Percentiles rank a stretch among this genome's conserved stretches.
These are phyloP conservation scores for Penicillium sclerotigenum DNA, from an alignment of 2,329 filamentous ascomycete species.

Conservation along the genomic window DNA sequence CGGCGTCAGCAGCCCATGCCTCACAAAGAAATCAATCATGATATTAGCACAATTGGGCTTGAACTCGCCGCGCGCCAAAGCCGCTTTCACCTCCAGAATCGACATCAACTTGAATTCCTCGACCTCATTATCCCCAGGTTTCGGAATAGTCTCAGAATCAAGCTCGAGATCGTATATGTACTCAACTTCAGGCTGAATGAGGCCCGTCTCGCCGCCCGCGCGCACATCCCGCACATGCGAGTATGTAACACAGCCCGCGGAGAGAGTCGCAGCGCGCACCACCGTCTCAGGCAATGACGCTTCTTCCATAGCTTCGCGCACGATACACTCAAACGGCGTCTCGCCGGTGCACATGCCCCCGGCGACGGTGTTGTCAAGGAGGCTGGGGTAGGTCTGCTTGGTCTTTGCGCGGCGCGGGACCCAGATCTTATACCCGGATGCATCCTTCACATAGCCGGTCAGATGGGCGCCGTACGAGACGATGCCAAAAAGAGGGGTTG, in stretches of 20 bases:
- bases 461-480: slow-evolving; percentile 79
- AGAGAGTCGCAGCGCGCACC: slow-evolving; percentile 58
- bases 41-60: slow-evolving; percentile 90
- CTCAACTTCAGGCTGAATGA: slow-evolving; percentile 87
- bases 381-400: slow-evolving; percentile 86
- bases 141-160: slow-evolving; percentile 62
- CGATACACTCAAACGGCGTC: slow-evolving; percentile 72
- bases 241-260: slow-evolving; percentile 75
- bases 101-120: slow-evolving; percentile 76
- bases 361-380: slow-evolving; percentile 93
- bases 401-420: slow-evolving; percentile 69
- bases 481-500: slow-evolving; percentile 69
- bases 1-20: slow-evolving; percentile 73
- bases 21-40: slow-evolving; percentile 83
- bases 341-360: slow-evolving; percentile 81
- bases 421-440: slow-evolving; percentile 71
- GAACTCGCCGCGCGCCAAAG: slow-evolving; percentile 70
- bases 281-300: slow-evolving; percentile 71
- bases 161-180: slow-evolving; percentile 89
- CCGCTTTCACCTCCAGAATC: slow-evolving; percentile 70
- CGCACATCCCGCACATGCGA: slow-evolving; percentile 72
- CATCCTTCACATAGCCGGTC: slow-evolving; percentile 64
- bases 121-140: slow-evolving; percentile 84
- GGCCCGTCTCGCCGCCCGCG: slow-evolving; percentile 73
- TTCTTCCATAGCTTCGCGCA: slow-evolving; percentile 86